Evolutionary conservation across 352 stramenopile species (phyloP).

Genomic region (Thraustotheca clavata): DNA sequence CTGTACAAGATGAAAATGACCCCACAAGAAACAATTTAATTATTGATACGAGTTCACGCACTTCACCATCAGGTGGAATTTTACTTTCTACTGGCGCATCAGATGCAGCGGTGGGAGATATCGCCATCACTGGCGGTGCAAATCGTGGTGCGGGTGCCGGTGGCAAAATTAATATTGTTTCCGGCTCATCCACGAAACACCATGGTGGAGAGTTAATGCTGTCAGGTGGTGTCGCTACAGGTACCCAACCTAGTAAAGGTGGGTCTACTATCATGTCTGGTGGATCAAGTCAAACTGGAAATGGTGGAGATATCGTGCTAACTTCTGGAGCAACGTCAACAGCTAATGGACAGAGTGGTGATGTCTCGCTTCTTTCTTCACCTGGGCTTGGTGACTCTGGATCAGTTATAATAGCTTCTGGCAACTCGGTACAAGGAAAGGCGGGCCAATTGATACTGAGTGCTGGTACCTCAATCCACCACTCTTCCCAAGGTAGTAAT

Average conservation of each 20-base stretch:
- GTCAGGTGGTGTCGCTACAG: neutral
- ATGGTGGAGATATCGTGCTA: neutral
- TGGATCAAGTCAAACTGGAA: neutral
- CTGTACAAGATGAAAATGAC: neutral
- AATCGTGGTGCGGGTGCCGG: neutral
- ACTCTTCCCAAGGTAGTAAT: neutral
- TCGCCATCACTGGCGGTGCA: neutral
- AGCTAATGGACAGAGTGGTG: constrained; percentile 7
- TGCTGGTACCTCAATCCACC: neutral
- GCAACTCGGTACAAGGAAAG: neutral
- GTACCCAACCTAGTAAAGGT: neutral
- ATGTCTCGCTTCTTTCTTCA: neutral
- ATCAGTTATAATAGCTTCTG: neutral
- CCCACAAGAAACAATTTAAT: neutral
- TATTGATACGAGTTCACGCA: neutral
- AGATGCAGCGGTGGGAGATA: neutral
- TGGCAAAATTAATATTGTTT: neutral
- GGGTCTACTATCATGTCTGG: neutral
- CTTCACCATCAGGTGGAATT: neutral
- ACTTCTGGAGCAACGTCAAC: neutral
- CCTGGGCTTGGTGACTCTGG: neutral
- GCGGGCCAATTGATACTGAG: neutral
- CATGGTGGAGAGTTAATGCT: neutral
- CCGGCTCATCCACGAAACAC: neutral
- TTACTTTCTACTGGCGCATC: neutral